Conservation (phyloP, 495 filamentous ascomycete species). For the Acidiella bohemica region DNA sequence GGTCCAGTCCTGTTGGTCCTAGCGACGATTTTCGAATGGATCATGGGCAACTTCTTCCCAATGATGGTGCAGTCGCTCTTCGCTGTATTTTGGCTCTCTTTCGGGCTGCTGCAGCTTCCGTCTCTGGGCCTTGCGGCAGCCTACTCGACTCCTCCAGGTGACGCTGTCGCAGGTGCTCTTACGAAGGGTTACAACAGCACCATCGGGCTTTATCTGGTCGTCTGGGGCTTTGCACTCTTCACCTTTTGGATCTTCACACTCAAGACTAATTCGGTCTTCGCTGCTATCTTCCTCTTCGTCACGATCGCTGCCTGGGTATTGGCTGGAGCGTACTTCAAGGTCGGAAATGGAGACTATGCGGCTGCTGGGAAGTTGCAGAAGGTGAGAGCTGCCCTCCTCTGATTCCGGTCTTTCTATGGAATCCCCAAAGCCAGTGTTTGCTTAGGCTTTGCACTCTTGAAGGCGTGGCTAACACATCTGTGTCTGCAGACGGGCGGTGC, state of each 20-base stretch:
- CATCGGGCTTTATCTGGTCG: conserved; percentile 35
- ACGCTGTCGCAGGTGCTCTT: conserved; percentile 32
- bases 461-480: background rate
- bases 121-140: conserved; percentile 36
- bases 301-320: conserved; percentile 37
- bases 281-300: conserved; percentile 39
- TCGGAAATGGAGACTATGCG: conserved; percentile 33
- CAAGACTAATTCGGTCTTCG: conserved; percentile 42
- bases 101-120: conserved; percentile 40
- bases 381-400: too few relatives aligned
- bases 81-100: conserved; percentile 42
- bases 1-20: conserved; percentile 17
- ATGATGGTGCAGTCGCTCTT: conserved; percentile 48
- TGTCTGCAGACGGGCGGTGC: conserved; percentile 31
- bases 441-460: background rate
- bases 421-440: background rate
- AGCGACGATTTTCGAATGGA: conserved; percentile 19
- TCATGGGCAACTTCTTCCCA: conserved; percentile 33
- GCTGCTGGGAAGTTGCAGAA: conserved; percentile 35
- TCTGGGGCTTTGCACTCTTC: conserved; percentile 44
- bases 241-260: conserved; percentile 44
- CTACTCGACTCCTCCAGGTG: conserved; percentile 33
- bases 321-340: conserved; percentile 39
- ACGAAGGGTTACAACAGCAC: conserved; percentile 37
- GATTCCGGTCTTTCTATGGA: too few relatives aligned